phyloP scores from a whole-genome alignment of 2,329 filamentous ascomycete species.

The Hortaea werneckii region DNA sequence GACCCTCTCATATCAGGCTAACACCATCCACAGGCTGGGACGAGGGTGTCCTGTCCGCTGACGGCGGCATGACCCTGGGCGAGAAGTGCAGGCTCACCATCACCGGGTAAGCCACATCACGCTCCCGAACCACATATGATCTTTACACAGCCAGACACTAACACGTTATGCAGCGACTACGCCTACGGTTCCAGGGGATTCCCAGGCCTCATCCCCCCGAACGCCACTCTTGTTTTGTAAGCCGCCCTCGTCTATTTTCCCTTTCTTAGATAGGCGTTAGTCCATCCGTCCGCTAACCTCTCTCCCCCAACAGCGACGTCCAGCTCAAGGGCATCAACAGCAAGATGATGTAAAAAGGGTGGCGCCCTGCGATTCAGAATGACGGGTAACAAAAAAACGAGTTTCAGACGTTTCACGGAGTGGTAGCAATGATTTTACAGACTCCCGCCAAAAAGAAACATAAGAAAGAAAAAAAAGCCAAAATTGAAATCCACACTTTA shows the following conservation, averaged over 20 bases:
- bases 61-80: conserved; percentile 67
- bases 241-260: too few species aligned
- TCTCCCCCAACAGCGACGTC: conserved; percentile 46
- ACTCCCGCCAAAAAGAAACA: too few species aligned
- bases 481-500: too few species aligned
- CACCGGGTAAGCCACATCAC: conserved; percentile 49
- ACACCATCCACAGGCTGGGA: conserved; percentile 35
- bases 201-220: conserved; percentile 63
- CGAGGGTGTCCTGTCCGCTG: conserved; percentile 54
- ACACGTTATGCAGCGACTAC: conserved; percentile 42
- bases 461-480: too few species aligned
- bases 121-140: neutral
- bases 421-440: too few species aligned
- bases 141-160: neutral
- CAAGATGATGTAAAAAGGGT: conserved; percentile 24
- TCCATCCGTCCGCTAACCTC: neutral
- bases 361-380: neutral
- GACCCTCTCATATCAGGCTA: neutral
- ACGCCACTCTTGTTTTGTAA: conserved; percentile 75
- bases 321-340: conserved; percentile 55
- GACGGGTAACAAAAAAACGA: too few species aligned
- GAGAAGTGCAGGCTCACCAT: conserved; percentile 85
- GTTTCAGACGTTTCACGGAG: too few species aligned
- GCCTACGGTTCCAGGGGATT: conserved; percentile 61
- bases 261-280: neutral